Base-by-base conservation (phyloP, 2,329 filamentous ascomycete species). In the Dothiorella sarmentorum region DNA sequence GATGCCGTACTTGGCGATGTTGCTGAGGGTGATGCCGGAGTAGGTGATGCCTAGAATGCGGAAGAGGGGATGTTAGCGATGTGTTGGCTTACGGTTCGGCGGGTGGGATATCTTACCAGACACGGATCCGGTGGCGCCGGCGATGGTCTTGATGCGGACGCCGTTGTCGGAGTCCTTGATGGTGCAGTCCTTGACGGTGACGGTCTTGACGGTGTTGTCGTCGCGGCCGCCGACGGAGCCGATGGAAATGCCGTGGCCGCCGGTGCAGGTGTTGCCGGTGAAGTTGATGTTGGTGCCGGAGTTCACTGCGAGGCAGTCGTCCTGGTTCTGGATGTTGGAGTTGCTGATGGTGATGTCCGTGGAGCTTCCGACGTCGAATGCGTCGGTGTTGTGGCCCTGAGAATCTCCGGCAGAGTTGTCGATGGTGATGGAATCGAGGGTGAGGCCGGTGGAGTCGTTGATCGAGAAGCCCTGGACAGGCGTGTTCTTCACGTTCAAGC, bases 221-320 rank as follows among this genome's bases (percentile, higher is more conserved):
- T 64, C 67, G 49, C 82, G 80, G 13, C 80, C 80, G 40, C 82
- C 82, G n/a, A 85, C 80, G 5, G 80, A 82, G 51, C 82, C 82
- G 63, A 86, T 83, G 58, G 79, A 81, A 17, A 86, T 72, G 53
- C 82, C 83, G 66, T 83, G 81, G n/a, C 80, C 80, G 20, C 80
- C 79, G 2, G 73, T 74, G 69, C 80, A 82, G 17, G 74, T 72
- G 20, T 74, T 74, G 38, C 73, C 72, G 5, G 58, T 60, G 61
- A 74, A 72, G 55, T 65, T 65, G 58, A 74, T 73, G 61, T 73
- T 65, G 20, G 73, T 77, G 58, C 82, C 82, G 2, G 79, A 82
- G 73, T 84, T 85, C 64, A 85, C 72, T 31, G 82, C 82, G 10
- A 85, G 69, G 64, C 82, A 85, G 65, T 85, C 82, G 61, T 85